Base-by-base conservation (phyloP, 345 rosid species). In the Viola odorata region DNA sequence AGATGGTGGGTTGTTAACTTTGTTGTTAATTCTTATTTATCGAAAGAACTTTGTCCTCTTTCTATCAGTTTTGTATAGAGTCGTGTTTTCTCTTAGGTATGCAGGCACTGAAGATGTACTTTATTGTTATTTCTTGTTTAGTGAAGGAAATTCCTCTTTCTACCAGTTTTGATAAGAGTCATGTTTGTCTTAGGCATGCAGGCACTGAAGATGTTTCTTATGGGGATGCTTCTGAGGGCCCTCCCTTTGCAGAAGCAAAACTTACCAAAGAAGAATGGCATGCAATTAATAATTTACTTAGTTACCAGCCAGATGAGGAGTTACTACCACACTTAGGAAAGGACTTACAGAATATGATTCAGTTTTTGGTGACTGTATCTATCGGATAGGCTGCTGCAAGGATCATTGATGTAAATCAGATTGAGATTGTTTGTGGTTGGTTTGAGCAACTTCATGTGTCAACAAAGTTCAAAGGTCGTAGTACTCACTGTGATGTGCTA, bases 191-290 rank as follows among this genome's bases (percentile, higher is more conserved):
- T 74, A 90, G 99, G 99, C 76, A 66, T 63, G 58, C 82, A 38
- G 71, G 70, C 47, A 71, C 87, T 62, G 87, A 81, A 77, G 90
- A 81, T 76, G 81, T 64, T 23, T 65, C 67, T 67, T 78, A 60
- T 53, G 81, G 49, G 51, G 85, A 78, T 64, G 70, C 64, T 62
- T 70, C 81, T 45, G 86, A 79, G 50, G 84, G 69, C 65, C 70
- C 84, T 8, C 77, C 68, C 58, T 48, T 75, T 65, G 52, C 58
- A 42, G 95, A 84, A 74, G 97, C 78, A 77, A 81, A 82, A 55
- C 67, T 90, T 69, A 90, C 96, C 58, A 90, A 85, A 74, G 97
- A 94, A 75, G 99, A 94, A 77, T 94, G 99, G 99, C 86, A 80
- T 73, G 89, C 99, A 56, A 68, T 94, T 53, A 88, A 90, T 74